Conservation (phyloP, 1,284 basidiomycete species). For the Rhodotorula sp. region DNA sequence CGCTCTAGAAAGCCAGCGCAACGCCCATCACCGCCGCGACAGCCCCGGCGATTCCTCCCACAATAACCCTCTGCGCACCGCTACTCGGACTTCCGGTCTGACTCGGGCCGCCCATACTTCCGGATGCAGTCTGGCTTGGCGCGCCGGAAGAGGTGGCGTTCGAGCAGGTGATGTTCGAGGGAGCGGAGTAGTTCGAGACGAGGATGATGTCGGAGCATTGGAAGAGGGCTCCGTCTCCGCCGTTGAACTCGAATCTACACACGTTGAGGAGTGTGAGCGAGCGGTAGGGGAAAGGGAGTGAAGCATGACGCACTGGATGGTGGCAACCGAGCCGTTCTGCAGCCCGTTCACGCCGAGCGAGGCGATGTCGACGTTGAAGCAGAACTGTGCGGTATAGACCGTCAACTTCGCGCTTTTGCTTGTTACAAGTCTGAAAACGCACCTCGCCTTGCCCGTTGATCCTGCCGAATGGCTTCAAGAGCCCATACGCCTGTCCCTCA, state of each 20-base stretch:
- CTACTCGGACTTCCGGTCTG: neutral
- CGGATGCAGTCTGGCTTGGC: neutral
- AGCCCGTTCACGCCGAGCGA: constrained; percentile 21
- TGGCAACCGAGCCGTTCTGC: constrained; percentile 31
- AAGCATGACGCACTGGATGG: constrained; percentile 38
- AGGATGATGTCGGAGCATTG: constrained; percentile 58
- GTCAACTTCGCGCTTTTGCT: too few relatives aligned
- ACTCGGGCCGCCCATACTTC: neutral
- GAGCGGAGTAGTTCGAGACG: constrained; percentile 55
- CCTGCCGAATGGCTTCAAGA: constrained; percentile 42
- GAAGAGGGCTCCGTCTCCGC: constrained; percentile 59
- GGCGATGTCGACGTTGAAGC: constrained; percentile 33
- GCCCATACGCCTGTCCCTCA: constrained; percentile 13
- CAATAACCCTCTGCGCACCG: neutral
- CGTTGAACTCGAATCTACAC: constrained; percentile 60
- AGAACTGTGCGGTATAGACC: constrained; percentile 31
- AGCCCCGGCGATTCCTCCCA: neutral
- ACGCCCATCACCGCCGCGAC: neutral
- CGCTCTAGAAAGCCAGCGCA: neutral
- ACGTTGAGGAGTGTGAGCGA: neutral
- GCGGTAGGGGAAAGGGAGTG: neutral
- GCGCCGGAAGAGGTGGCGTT: constrained; percentile 41
- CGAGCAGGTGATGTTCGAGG: constrained; percentile 55
- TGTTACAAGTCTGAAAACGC: neutral
- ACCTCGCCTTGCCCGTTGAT: constrained; percentile 30